phyloP scores from a whole-genome alignment of 2,329 filamentous ascomycete species.

The Pyrenochaeta sp. region DNA sequence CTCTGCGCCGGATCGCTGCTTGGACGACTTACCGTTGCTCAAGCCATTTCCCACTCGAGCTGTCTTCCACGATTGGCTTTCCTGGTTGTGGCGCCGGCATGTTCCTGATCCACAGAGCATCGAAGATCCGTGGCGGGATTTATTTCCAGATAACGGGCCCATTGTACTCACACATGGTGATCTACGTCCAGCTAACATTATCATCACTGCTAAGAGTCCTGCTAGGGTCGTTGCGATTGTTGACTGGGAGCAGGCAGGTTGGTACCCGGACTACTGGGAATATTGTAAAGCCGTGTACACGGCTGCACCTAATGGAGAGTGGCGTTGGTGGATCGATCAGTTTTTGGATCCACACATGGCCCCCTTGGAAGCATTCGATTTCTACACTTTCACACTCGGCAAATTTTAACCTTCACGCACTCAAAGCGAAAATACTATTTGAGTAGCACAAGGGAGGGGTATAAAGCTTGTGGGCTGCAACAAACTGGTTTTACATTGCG shows the following conservation, averaged over 20 bases:
- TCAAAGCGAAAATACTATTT: neutral
- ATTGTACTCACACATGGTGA: slow-evolving; percentile 49
- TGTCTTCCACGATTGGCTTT: slow-evolving; percentile 42
- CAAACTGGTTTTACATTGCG: neutral
- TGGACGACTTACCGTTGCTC: slow-evolving; percentile 8
- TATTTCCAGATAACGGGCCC: slow-evolving; percentile 29
- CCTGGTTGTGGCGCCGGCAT: slow-evolving; percentile 24
- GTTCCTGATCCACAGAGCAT: slow-evolving; percentile 1
- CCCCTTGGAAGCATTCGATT: slow-evolving; percentile 11
- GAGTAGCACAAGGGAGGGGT: neutral
- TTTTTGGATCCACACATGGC: slow-evolving; percentile 5
- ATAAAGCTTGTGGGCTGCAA: neutral
- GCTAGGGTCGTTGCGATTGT: neutral
- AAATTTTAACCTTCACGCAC: slow-evolving; percentile 1
- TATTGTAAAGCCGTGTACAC: slow-evolving; percentile 16
- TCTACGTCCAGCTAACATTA: slow-evolving; percentile 46
- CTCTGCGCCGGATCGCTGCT: slow-evolving; percentile 7
- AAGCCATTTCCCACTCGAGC: slow-evolving; percentile 1
- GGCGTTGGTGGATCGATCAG: slow-evolving; percentile 3
- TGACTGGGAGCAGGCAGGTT: slow-evolving; percentile 26
- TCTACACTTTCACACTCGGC: slow-evolving; percentile 7
- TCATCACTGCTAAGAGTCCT: slow-evolving; percentile 33
- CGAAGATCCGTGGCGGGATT: neutral
- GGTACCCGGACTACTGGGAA: slow-evolving; percentile 8
- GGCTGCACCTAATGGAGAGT: neutral